A percentile compares a stretch with the other conserved stretches of the same genome.
Evolutionary conservation across 2,329 filamentous ascomycete genomes (phyloP).

Genomic region (Aspergillus puulaauensis): DNA sequence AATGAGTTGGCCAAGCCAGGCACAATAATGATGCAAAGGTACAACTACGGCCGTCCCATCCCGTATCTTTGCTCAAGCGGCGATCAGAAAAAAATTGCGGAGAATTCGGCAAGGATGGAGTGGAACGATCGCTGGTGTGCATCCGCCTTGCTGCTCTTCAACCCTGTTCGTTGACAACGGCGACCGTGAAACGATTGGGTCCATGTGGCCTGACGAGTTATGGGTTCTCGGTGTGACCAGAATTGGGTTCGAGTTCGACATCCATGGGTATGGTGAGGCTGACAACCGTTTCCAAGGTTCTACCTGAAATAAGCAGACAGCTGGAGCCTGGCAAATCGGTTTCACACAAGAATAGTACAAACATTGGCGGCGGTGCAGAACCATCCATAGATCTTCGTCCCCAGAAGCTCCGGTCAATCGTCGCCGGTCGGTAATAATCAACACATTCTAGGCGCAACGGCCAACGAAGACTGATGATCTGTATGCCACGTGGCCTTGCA

Average conservation of each 20-base stretch:
- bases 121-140: neutral
- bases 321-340: too few species aligned
- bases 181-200: neutral
- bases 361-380: too few species aligned
- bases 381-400: too few species aligned
- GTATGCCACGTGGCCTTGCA: neutral
- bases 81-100: neutral
- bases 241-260: neutral
- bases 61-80: neutral
- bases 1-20: neutral
- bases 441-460: too few species aligned
- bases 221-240: neutral
- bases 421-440: too few species aligned
- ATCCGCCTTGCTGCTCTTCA: neutral
- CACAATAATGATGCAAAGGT: neutral
- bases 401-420: too few species aligned
- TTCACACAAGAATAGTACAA: neutral
- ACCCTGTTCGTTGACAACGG: neutral
- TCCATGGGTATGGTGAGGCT: too few species aligned
- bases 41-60: too few species aligned
- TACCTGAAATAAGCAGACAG: too few species aligned
- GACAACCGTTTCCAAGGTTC: too few species aligned
- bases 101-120: constrained; percentile 3
- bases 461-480: too few species aligned
- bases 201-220: neutral